Percentiles rank a stretch among this genome's conserved stretches.
Conservation (phyloP, 495 filamentous ascomycete genomes). For the Pseudoneurospora amorphoporcata region DNA sequence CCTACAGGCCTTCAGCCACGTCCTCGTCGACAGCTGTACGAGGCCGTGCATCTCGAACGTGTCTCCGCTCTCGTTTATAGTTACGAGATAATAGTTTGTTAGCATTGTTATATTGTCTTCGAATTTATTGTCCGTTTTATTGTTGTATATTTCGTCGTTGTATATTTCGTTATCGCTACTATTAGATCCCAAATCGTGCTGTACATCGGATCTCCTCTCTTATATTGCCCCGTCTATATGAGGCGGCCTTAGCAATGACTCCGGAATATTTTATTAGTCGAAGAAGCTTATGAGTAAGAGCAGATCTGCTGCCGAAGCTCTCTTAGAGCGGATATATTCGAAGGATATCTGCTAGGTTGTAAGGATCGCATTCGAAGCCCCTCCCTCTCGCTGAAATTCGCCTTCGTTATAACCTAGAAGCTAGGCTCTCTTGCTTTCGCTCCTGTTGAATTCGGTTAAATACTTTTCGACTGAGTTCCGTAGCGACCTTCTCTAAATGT, state of each 20-base stretch:
- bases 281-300: slow-evolving; percentile 36
- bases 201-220: too few species aligned
- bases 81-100: slow-evolving; percentile 33
- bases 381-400: slow-evolving; percentile 21
- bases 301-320: slow-evolving; percentile 22
- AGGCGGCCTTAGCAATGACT: too few species aligned
- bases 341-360: slow-evolving; percentile 28
- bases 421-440: slow-evolving; percentile 17
- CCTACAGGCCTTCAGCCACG: too few species aligned
- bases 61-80: slow-evolving; percentile 5
- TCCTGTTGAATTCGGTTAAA: slow-evolving; percentile 25
- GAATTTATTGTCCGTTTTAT: slow-evolving; percentile 19
- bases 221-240: too few species aligned
- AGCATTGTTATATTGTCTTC: slow-evolving; percentile 34
- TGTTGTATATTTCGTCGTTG: slow-evolving; percentile 24
- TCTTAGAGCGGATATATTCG: slow-evolving; percentile 11
- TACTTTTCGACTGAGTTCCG: slow-evolving; percentile 25
- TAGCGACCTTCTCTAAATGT: slow-evolving; percentile 24
- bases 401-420: slow-evolving; percentile 22
- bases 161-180: too few species aligned
- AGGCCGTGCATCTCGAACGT: background rate
- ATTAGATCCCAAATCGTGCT: too few species aligned
- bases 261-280: slow-evolving; percentile 30
- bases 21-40: too few species aligned
- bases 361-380: too few species aligned